phyloP scores from a whole-genome alignment of 208 protist species.

The Acanthamoeba castellanii region DNA sequence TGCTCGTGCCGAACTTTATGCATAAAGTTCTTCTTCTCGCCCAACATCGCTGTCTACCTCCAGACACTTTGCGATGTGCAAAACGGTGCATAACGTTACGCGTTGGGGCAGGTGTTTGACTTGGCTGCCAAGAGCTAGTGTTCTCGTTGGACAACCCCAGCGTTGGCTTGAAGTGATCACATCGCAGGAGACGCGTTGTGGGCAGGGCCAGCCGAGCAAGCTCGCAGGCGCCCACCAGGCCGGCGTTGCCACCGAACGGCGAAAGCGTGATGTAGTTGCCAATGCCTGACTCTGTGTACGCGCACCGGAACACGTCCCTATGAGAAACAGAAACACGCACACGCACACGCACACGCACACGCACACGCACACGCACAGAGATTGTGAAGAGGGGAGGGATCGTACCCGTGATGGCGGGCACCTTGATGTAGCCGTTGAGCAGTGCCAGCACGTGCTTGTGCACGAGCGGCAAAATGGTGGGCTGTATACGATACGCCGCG shows the following conservation, averaged over 20 bases:
- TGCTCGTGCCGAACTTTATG: too few relatives aligned
- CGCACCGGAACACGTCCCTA: background rate
- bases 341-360: too few relatives aligned
- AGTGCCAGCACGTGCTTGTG: conserved; percentile 45
- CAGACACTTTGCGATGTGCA: too few relatives aligned
- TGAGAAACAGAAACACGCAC: background rate
- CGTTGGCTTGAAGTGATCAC: too few relatives aligned
- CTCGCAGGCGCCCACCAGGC: conserved; percentile 81
- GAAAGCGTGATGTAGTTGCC: conserved; percentile 86
- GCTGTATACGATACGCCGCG: background rate
- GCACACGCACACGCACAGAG: too few relatives aligned
- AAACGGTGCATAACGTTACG: too few relatives aligned
- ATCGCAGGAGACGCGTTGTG: background rate
- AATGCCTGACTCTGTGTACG: conserved; percentile 38
- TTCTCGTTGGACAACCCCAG: too few relatives aligned
- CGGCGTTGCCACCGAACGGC: conserved; percentile 77
- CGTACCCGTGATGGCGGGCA: conserved; percentile 63
- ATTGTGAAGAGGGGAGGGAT: background rate
- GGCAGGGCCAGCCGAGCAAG: conserved; percentile 62
- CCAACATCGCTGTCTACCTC: too few relatives aligned
- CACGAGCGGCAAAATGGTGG: conserved; percentile 55
- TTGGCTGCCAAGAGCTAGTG: too few relatives aligned
- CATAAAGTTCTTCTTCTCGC: too few relatives aligned
- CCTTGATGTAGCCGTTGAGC: conserved; percentile 86
- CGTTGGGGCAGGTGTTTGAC: too few relatives aligned